Base-by-base conservation (phyloP, 2,329 filamentous ascomycete genomes). In the Ceratocystis alfenasii region DNA sequence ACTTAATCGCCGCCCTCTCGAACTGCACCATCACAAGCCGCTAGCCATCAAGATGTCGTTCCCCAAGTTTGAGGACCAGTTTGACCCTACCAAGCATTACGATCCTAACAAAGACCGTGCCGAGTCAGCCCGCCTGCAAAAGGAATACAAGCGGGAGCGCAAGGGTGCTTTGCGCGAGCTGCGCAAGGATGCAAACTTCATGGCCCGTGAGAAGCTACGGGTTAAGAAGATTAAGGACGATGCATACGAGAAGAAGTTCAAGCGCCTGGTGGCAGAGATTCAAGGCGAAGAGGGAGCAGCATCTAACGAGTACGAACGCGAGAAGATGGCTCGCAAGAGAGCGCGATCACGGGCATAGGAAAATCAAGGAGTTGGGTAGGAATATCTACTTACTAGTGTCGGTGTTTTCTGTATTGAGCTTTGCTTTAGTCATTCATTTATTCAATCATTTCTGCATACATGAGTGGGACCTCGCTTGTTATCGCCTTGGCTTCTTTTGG, bases 201-300 rank as follows among this genome's bases (percentile, higher is more conserved):
- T 97, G 78, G 90, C 91, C 44, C 82, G 93, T 70, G 92, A 96
- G 82, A 89, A 89, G 76, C 80, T 99, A 72, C 83, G 85, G 72
- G 82, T 95, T 79, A 97, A 97, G 86, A 96, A 92, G 82, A 89
- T 89, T 78, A 87, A 85, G 78, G 94, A 97, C 79, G 85, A 84
- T 67, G 91, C 89, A 70, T 97, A 99, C 80, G 93, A 97, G 80
- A 89, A 89, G 81, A 97, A 97, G 82, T 95, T 93, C 80, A 89
- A 88, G 81, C 84, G 88, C 70, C 80, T 99, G 68, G 85, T 97
- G 71, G 89, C 92, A 8, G 92, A 96, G 81, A 96, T 99, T 72
- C 93, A 99, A 78, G 90, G 88, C 70, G 88, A 96, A 78, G 94
- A 96, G 75, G 93, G 93, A 1, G 80, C 82, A 67, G 92, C 94